phyloP scores from a whole-genome alignment of 352 stramenopile genomes.

The Salisapilia sapeloensis region DNA sequence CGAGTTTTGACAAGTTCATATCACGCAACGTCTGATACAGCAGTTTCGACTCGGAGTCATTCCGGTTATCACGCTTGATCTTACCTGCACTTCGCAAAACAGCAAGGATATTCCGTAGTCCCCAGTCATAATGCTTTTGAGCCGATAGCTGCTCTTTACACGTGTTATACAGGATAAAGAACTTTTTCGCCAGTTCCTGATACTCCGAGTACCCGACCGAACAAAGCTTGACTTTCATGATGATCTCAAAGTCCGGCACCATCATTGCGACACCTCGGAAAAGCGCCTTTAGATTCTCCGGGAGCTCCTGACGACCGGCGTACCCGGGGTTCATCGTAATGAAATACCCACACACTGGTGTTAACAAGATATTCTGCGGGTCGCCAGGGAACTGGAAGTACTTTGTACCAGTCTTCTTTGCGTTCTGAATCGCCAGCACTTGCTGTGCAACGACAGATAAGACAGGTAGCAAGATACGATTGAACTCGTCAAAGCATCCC shows the following conservation, averaged over 20 bases:
- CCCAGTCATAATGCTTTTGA: constrained; percentile 89
- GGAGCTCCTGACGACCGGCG: constrained; percentile 93
- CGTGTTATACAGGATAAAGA: constrained; percentile 83
- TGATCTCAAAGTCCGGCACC: constrained; percentile 87
- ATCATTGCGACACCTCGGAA: constrained; percentile 87
- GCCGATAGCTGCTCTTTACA: constrained; percentile 85
- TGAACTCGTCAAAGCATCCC: constrained; percentile 98
- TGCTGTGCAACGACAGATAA: constrained; percentile 95
- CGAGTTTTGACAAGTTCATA: constrained; percentile 98
- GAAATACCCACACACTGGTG: constrained; percentile 94
- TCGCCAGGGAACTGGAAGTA: constrained; percentile 97
- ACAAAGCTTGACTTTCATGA: constrained; percentile 93
- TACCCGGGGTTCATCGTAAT: constrained; percentile 99
- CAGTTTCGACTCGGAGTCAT: constrained; percentile 77
- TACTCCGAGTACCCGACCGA: constrained; percentile 90
- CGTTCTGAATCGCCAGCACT: constrained; percentile 96
- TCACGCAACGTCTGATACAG: constrained; percentile 86
- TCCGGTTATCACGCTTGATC: constrained; percentile 83
- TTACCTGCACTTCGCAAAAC: constrained; percentile 80
- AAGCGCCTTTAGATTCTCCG: constrained; percentile 96
- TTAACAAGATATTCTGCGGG: constrained; percentile 92
- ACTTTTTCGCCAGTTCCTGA: constrained; percentile 84
- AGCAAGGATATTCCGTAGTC: constrained; percentile 80
- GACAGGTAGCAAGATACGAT: constrained; percentile 92
- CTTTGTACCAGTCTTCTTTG: constrained; percentile 90